phyloP scores from a whole-genome alignment of 2,329 filamentous ascomycete genomes.

The Alternaria solani region DNA sequence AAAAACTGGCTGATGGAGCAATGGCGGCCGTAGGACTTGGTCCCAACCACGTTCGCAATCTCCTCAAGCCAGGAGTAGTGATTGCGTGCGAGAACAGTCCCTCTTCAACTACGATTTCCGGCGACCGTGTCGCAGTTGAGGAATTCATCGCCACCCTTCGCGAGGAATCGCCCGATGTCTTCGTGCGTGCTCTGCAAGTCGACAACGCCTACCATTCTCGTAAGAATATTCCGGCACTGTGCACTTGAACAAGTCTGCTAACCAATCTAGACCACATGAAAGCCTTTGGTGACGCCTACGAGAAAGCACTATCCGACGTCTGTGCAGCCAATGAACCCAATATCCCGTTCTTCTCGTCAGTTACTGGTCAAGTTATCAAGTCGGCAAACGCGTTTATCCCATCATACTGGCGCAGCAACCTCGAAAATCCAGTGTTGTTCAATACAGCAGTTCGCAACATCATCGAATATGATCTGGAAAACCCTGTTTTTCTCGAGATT shows the following conservation, averaged over 20 bases:
- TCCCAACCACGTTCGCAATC: background rate
- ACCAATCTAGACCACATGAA: too few relatives aligned
- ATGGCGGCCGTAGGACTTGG: constrained; percentile 25
- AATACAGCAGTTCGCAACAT: background rate
- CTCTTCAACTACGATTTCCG: constrained; percentile 28
- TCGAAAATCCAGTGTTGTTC: constrained; percentile 21
- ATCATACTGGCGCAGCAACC: constrained; percentile 25
- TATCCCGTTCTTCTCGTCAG: constrained; percentile 8
- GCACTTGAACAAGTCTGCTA: too few relatives aligned
- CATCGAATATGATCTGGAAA: background rate
- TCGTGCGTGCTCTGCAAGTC: constrained; percentile 23
- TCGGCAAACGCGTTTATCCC: background rate
- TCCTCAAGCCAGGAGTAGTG: constrained; percentile 1
- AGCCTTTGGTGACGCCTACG: too few relatives aligned
- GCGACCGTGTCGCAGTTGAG: constrained; percentile 16
- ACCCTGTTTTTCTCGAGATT: constrained; percentile 19
- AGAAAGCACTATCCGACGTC: too few relatives aligned
- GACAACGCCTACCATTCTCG: constrained; percentile 39
- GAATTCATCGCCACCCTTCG: background rate
- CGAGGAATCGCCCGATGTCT: constrained; percentile 24
- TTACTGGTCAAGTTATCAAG: background rate
- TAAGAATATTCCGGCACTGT: background rate
- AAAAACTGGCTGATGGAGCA: too few relatives aligned
- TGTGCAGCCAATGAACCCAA: too few relatives aligned
- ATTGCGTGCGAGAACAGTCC: constrained; percentile 29